Evolutionary conservation across 2,329 filamentous ascomycete genomes (phyloP), one percentile per base, ranked within the genome.

Genomic region (Myriosclerotinia curreyana): DNA sequence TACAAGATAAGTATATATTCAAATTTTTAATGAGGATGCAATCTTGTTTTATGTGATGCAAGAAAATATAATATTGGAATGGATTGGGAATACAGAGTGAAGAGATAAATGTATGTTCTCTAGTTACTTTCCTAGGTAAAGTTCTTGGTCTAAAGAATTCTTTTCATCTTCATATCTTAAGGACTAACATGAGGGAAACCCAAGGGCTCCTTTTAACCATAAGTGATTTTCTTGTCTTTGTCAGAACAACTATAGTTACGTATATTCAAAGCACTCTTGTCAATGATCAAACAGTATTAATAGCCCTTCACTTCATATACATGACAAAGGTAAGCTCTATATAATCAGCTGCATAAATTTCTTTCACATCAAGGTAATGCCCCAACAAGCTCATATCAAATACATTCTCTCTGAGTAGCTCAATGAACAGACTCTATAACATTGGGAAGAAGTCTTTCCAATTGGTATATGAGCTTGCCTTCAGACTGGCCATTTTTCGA

Each of bases 141-240:
- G 28, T 31, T 31, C 28, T 31, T 31, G 28, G 28, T 31, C 28
- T 31, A 31, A 2, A 31, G 28, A 4, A 31, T 31, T 31, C 28
- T 31, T 31, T 31, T 31, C 5, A 6, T 31, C 28, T 31, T 31
- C 28, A 31, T 31, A 31, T 5, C 28, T 31, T 31, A 31, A 31
- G 28, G 28, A 31, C 28, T 31, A 31, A 5, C 28, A 31, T 31
- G 28, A 31, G 17, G 5, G n/a, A 20, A 5, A 20, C 42, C 22
- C 12, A 3, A 5, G 22, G 44, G 0, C 3, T 3, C 8, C 11
- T 46, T 7, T n/a, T 20, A 6, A n/a, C 8, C 0, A n/a, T 11
- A 20, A 46, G 7, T 22, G 3, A 22, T 7, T 9, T 6, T 4
- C 44, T 46, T 9, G 2, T 46, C 8, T n/a, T 46, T 2, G 3